Percentiles rank a stretch among this genome's conserved stretches.
Evolutionary conservation across 352 stramenopile species (phyloP).

Genomic region (Phytophthora sp.): DNA sequence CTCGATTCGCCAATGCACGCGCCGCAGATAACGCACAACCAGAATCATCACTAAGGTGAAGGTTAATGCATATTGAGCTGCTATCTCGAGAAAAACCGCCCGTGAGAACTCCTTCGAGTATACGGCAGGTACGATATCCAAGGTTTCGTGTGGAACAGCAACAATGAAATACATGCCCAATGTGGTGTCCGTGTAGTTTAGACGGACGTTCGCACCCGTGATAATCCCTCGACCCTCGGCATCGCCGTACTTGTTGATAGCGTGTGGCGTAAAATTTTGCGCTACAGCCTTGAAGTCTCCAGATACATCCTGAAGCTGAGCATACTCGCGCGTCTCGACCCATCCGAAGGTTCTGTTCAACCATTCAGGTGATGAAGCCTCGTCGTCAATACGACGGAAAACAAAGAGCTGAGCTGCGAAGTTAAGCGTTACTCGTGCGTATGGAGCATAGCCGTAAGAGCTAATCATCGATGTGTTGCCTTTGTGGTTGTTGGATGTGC

Average conservation of each 20-base stretch:
- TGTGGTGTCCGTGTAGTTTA: constrained; percentile 64
- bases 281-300: constrained; percentile 71
- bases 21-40: constrained; percentile 59
- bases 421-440: constrained; percentile 77
- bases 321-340: constrained; percentile 66
- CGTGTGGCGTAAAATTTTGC: constrained; percentile 61
- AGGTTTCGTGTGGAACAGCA: constrained; percentile 60
- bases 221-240: constrained; percentile 59
- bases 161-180: constrained; percentile 89
- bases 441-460: constrained; percentile 62
- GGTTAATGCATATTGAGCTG: constrained; percentile 55
- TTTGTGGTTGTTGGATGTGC: constrained; percentile 78
- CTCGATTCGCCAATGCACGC: constrained; percentile 86
- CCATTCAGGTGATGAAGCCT: constrained; percentile 65
- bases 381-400: constrained; percentile 67
- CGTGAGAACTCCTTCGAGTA: constrained; percentile 87
- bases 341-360: constrained; percentile 67
- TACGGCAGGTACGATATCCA: constrained; percentile 55
- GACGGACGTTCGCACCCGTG: constrained; percentile 62
- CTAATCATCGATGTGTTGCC: constrained; percentile 62
- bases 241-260: constrained; percentile 82
- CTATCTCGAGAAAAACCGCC: constrained; percentile 59
- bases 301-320: constrained; percentile 62
- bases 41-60: constrained; percentile 57
- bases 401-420: constrained; percentile 78